Evolutionary conservation across 371 early-diverging fungal species (phyloP).

Genomic region (Gilbertella persicaria): DNA sequence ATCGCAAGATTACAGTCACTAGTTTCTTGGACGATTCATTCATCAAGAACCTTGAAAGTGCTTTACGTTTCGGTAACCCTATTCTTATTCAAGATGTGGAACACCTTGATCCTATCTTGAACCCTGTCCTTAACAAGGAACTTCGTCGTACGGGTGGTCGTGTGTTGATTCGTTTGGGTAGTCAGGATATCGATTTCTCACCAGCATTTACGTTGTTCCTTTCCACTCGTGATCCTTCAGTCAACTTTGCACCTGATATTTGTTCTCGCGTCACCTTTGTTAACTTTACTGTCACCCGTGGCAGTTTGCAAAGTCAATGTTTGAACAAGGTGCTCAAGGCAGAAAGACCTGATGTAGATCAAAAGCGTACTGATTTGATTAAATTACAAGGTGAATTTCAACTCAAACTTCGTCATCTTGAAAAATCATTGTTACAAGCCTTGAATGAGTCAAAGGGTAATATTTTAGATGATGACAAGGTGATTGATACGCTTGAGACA

Average conservation of each 20-base stretch:
- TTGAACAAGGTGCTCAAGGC: constrained; percentile 92
- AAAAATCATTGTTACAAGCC: constrained; percentile 91
- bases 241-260: constrained; percentile 93
- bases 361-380: constrained; percentile 88
- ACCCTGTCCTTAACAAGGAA: constrained; percentile 96
- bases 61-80: constrained; percentile 97
- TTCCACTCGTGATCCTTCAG: constrained; percentile 92
- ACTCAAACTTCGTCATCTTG: constrained; percentile 88
- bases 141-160: constrained; percentile 96
- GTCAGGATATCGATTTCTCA: constrained; percentile 98
- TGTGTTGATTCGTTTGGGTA: constrained; percentile 92
- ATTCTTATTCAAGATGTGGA: constrained; percentile 97
- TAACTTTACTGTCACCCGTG: constrained; percentile 97
- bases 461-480: constrained; percentile 95
- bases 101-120: constrained; percentile 95
- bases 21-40: constrained; percentile 97
- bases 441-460: constrained; percentile 95
- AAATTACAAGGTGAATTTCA: constrained; percentile 97
- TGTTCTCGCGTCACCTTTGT: constrained; percentile 97
- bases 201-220: constrained; percentile 95
- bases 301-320: constrained; percentile 95
- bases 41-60: constrained; percentile 96
- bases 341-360: constrained; percentile 95
- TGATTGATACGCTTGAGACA: constrained; percentile 92
- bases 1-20: constrained; percentile 90